Conservation (phyloP, 768 basidiomycete species). For the Gloeostereum incarnatum region DNA sequence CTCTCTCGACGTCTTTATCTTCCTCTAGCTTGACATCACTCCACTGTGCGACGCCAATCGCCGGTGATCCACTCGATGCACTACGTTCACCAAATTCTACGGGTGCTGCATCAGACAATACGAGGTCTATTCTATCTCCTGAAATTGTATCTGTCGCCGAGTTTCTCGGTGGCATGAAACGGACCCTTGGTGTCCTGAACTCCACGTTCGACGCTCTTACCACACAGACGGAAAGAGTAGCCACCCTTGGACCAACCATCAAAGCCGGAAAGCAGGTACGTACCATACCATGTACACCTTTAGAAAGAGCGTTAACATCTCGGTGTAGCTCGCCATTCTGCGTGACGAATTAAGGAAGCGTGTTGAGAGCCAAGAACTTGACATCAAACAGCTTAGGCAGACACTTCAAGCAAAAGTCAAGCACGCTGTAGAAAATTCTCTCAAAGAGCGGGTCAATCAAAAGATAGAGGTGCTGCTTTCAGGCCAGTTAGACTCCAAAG, state of each 20-base stretch:
- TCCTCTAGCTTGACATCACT: no score
- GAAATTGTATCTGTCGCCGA: no score
- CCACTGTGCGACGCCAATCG: no score
- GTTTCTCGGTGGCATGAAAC: no score
- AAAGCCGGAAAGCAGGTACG: slow-evolving; percentile 35
- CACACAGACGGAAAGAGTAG: slow-evolving; percentile 33
- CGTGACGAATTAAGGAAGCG: slow-evolving; percentile 27
- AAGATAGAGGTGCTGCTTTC: slow-evolving; percentile 25
- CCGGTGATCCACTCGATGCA: no score
- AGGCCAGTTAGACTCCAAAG: slow-evolving; percentile 28
- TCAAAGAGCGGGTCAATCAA: slow-evolving; percentile 24
- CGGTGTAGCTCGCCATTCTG: slow-evolving; percentile 29
- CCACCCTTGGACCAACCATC: slow-evolving; percentile 32
- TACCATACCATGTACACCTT: neutral
- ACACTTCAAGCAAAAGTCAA: slow-evolving; percentile 30
- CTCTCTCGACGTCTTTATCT: no score
- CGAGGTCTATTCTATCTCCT: no score
- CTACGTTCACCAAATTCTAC: no score
- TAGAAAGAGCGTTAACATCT: slow-evolving; percentile 7
- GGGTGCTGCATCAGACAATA: no score
- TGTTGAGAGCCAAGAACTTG: slow-evolving; percentile 25
- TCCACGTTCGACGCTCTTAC: slow-evolving; percentile 35
- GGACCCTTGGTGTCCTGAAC: slow-evolving; percentile 27
- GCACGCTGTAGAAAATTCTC: slow-evolving; percentile 27
- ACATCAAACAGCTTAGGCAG: slow-evolving; percentile 23